These are phyloP conservation scores for Blastocystis hominis DNA, from an alignment of 352 stramenopile species.

Conservation along the genomic window DNA sequence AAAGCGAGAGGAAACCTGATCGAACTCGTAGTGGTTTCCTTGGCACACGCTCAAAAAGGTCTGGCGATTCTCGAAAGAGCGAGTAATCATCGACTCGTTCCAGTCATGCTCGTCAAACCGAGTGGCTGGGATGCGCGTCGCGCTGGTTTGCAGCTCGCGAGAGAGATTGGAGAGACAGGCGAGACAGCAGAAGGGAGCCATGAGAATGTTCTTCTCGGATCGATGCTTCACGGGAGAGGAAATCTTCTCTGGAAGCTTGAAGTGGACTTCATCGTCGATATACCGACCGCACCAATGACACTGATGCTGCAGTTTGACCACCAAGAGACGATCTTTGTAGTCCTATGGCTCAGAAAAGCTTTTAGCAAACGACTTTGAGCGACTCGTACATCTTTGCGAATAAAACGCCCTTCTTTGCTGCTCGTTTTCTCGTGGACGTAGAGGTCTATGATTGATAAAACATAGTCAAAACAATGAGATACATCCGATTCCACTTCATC, in stretches of 20 bases:
- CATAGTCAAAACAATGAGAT: background rate
- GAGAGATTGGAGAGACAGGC: background rate
- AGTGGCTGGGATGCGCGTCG: background rate
- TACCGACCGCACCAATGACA: background rate
- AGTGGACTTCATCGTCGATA: slow-evolving; percentile 60
- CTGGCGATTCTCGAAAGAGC: slow-evolving; percentile 37
- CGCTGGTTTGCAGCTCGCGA: background rate
- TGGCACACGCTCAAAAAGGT: slow-evolving; percentile 44
- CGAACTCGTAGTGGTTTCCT: slow-evolving; percentile 95
- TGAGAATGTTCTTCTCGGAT: background rate
- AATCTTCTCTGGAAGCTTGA: slow-evolving; percentile 64
- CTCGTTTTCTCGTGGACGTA: slow-evolving; percentile 72
- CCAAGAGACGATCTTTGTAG: slow-evolving; percentile 34
- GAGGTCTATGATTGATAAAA: slow-evolving; percentile 59
- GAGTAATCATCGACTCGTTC: slow-evolving; percentile 62
- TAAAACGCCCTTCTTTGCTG: slow-evolving; percentile 64
- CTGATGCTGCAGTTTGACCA: slow-evolving; percentile 50
- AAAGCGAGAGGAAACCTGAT: slow-evolving; percentile 66
- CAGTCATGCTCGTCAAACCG: slow-evolving; percentile 63
- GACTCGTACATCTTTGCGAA: slow-evolving; percentile 5
- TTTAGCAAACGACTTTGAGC: background rate
- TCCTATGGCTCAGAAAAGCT: slow-evolving; percentile 59
- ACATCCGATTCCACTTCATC: background rate
- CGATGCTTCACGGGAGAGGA: slow-evolving; percentile 59
- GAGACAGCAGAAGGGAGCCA: background rate